These are phyloP conservation scores for Fusarium burgessii DNA, from an alignment of 2,329 filamentous ascomycete genomes.

Conservation along the genomic window DNA sequence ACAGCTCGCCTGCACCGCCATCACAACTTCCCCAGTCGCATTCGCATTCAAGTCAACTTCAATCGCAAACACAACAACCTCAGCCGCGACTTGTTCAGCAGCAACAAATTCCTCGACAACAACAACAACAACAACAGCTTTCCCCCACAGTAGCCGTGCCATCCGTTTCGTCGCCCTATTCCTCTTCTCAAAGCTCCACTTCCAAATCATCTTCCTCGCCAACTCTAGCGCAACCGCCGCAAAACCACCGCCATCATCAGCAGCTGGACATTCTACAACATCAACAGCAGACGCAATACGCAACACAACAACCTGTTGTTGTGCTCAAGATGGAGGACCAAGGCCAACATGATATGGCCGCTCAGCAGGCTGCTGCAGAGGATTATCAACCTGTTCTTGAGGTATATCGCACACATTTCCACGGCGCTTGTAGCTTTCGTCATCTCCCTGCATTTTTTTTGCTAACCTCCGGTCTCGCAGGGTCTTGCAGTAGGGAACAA, in stretches of 20 bases:
- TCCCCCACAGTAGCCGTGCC: slow-evolving; percentile 23
- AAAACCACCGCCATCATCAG: slow-evolving; percentile 19
- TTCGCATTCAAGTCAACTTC: slow-evolving; percentile 13
- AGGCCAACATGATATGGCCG: slow-evolving; percentile 60
- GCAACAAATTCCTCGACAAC: slow-evolving; percentile 21
- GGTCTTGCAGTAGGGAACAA: slow-evolving; percentile 85
- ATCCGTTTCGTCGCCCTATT: slow-evolving; percentile 33
- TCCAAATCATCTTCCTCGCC: slow-evolving; percentile 35
- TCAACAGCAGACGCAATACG: slow-evolving; percentile 29
- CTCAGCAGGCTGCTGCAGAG: slow-evolving; percentile 70
- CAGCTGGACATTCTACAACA: slow-evolving; percentile 32
- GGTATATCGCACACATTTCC: slow-evolving; percentile 54
- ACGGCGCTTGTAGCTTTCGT: slow-evolving; percentile 1
- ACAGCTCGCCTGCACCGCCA: slow-evolving; percentile 28
- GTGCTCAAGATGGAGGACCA: slow-evolving; percentile 52
- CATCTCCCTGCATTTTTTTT: neutral
- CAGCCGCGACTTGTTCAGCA: slow-evolving; percentile 28
- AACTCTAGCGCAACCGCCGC: slow-evolving; percentile 32
- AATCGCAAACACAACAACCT: slow-evolving; percentile 22
- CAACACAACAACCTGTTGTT: slow-evolving; percentile 11
- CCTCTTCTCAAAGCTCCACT: slow-evolving; percentile 33
- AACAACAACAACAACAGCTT: slow-evolving; percentile 27
- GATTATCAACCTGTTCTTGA: slow-evolving; percentile 69
- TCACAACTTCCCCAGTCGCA: slow-evolving; percentile 21
- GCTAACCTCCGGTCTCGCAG: slow-evolving; percentile 61